phyloP scores from a whole-genome alignment of 768 basidiomycete species.

The Leccinum uliginosum region DNA sequence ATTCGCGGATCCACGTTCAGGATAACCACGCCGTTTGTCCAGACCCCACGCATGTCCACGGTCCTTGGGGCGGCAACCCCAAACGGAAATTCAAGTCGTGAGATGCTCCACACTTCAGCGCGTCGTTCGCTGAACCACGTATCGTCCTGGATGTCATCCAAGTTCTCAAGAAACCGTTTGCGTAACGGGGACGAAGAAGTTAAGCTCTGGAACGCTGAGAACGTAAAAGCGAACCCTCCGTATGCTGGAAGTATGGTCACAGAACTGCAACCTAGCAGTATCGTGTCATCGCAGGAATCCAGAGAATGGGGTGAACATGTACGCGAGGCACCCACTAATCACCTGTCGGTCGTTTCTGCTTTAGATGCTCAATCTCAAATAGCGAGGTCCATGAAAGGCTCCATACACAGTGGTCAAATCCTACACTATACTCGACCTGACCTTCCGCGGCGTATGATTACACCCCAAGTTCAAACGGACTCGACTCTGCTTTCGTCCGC shows the following conservation, averaged over 20 bases:
- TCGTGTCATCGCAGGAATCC: constrained; percentile 3
- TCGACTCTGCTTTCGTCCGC: neutral
- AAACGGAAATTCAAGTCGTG: constrained; percentile 9
- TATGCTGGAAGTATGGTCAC: constrained; percentile 1
- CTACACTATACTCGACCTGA: constrained; percentile 1
- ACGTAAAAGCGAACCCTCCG: constrained; percentile 16
- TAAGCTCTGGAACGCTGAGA: constrained; percentile 33
- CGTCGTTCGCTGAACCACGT: constrained; percentile 25
- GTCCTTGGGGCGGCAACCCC: constrained; percentile 3
- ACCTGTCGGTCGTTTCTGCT: constrained; percentile 2
- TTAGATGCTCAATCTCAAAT: constrained; percentile 8
- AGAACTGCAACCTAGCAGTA: neutral
- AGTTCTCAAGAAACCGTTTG: constrained; percentile 24
- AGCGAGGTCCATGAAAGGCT: constrained; percentile 5
- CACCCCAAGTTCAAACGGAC: constrained; percentile 2
- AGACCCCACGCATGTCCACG: constrained; percentile 27
- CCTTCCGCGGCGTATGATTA: neutral
- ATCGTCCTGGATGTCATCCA: constrained; percentile 38
- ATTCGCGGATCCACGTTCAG: constrained; percentile 24
- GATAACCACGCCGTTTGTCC: constrained; percentile 17
- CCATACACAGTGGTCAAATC: constrained; percentile 3
- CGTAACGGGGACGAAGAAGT: constrained; percentile 25
- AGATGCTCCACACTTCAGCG: constrained; percentile 12
- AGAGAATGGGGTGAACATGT: constrained; percentile 6
- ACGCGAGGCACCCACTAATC: constrained; percentile 5